phyloP scores from a whole-genome alignment of 176 grass and related monocot species.

The Sorghum bicolor region Sorghum_bicolor_NCBIv3 NC_012878.2:47179501-47180000 shows the following conservation, averaged over 20 bases:
- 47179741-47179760: background rate
- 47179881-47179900: background rate
- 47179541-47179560: background rate
- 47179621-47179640: background rate
- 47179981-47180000: background rate
- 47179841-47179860: background rate
- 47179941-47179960: background rate
- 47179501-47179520: background rate
- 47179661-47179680: background rate
- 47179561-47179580: background rate
- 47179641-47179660: background rate
- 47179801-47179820: no score
- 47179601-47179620: background rate
- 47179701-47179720: background rate
- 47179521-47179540: background rate
- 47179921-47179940: background rate
- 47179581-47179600: background rate
- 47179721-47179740: background rate
- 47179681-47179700: background rate
- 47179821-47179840: background rate
- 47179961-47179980: no score
- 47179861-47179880: background rate
- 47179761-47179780: background rate
- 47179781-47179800: background rate
- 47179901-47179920: background rate